Evolutionary conservation across 2,329 filamentous ascomycete genomes (phyloP), one percentile per base, ranked within the genome.

Genomic region (Colletotrichum higginsianum): DNA sequence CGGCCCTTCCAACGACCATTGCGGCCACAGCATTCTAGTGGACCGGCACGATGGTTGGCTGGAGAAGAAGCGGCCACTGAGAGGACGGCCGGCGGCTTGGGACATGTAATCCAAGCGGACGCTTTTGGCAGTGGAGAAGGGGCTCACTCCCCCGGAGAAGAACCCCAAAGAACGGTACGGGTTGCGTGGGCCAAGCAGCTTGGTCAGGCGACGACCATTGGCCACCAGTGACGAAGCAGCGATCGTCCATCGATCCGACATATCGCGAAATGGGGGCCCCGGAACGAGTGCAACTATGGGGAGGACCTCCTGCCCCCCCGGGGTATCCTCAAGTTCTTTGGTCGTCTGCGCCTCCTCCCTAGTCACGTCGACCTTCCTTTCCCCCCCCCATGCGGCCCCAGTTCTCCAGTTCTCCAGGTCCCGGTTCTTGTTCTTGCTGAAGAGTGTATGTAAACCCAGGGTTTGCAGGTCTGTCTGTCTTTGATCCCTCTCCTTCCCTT

Each of bases 151-250:
- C 35, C 35, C 35, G n/a, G n/a, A 67, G 44, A 46, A 40, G 21
- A 60, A 53, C 38, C 65, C 61, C 30, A 50, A 67, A 68, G 65
- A 63, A n/a, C 49, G 60, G 69, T 71, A 49, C 56, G 49, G 64
- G 52, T 72, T 69, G 69, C 66, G 69, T 72, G 69, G 55, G 69
- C 69, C 69, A 72, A 72, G 69, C 65, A 69, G 52, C 52, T 60
- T 72, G 60, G 53, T 68, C 58, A 72, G 69, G 58, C 69, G 66
- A 40, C 69, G 60, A 52, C 44, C 40, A 60, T 69, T 60, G 66
- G 53, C 46, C 58, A 69, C 53, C 66, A 63, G 66, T 72, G 40
- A 72, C 65, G 60, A 60, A 40, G 12, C 66, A 63, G 58, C 58
- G 64, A 71, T 71, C 69, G 18, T 60, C 66, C 42, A 63, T 52